These are phyloP conservation scores for Coniosporium apollinis DNA, from an alignment of 495 filamentous ascomycete species.

Conservation along the genomic window DNA sequence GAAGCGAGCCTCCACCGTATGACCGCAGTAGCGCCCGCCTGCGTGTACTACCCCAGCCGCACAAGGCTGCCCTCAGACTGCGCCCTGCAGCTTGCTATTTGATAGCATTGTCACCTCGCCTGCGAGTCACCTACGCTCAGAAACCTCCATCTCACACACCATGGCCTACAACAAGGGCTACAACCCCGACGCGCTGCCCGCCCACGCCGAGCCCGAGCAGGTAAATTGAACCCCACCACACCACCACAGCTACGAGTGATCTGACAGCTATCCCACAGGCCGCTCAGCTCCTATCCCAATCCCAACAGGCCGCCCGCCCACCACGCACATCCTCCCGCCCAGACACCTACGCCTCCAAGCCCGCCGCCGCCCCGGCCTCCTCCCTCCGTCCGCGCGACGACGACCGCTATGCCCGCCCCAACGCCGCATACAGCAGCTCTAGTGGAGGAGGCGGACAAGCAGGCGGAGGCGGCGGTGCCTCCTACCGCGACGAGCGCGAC, in stretches of 20 bases:
- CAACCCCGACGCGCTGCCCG: conserved; percentile 94
- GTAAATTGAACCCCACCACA: conserved; percentile 27
- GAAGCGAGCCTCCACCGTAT: too few species aligned
- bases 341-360: conserved; percentile 20
- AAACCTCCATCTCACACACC: conserved; percentile 7
- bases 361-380: conserved; percentile 9
- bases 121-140: too few species aligned
- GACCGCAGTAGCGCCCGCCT: too few species aligned
- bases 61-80: too few species aligned
- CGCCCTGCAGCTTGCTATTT: too few species aligned
- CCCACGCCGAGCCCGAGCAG: conserved; percentile 89
- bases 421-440: too few species aligned
- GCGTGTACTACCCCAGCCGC: too few species aligned
- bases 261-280: too few species aligned
- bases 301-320: conserved; percentile 6
- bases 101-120: too few species aligned
- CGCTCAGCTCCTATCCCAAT: conserved; percentile 4
- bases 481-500: conserved; percentile 4
- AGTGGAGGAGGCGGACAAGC: too few species aligned
- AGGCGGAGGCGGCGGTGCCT: too few species aligned
- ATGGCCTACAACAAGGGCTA: conserved; percentile 93
- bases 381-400: conserved; percentile 13
- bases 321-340: conserved; percentile 13
- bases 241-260: conserved; percentile 3
- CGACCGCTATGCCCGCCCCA: conserved; percentile 15